A percentile compares a stretch with the other conserved stretches of the same genome.
Evolutionary conservation across 2,329 filamentous ascomycete species (phyloP).

Genomic region (Colletotrichum neosansevieriae): DNA sequence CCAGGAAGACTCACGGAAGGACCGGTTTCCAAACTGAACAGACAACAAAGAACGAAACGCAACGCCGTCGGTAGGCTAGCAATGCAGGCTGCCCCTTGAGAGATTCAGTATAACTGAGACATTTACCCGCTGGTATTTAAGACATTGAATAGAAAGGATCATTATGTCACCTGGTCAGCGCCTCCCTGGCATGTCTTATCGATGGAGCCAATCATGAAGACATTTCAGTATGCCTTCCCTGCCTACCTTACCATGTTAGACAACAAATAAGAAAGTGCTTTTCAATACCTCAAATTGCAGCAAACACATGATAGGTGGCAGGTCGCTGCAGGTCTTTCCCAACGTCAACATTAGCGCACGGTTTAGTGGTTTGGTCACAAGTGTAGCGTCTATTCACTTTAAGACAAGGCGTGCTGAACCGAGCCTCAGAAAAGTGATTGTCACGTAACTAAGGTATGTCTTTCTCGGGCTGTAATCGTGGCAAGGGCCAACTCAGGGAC

Average conservation of each 20-base stretch:
- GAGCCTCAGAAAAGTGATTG: conserved; percentile 7
- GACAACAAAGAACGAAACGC: conserved; percentile 29
- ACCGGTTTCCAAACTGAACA: conserved; percentile 8
- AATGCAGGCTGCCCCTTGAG: conserved; percentile 11
- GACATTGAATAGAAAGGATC: not conserved
- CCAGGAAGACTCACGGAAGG: conserved; percentile 15
- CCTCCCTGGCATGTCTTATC: conserved; percentile 9
- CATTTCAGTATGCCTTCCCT: not conserved
- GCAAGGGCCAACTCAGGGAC: not conserved
- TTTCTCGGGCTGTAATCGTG: not conserved
- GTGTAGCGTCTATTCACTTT: conserved; percentile 31
- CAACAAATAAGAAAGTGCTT: not conserved
- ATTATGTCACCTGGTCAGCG: not conserved
- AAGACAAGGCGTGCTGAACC: not conserved
- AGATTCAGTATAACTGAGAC: conserved; percentile 6
- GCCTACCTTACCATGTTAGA: not conserved
- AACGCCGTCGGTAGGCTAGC: conserved; percentile 18
- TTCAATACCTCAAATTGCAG: not conserved
- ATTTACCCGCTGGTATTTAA: not conserved
- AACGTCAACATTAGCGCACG: conserved; percentile 23
- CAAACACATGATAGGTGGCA: conserved; percentile 9
- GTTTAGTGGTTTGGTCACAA: conserved; percentile 1
- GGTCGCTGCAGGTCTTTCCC: conserved; percentile 3
- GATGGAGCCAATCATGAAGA: not conserved
- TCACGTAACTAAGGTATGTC: not conserved